These are phyloP conservation scores for Paradendryphiella salina DNA, from an alignment of 2,329 filamentous ascomycete species.

Conservation along the genomic window DNA sequence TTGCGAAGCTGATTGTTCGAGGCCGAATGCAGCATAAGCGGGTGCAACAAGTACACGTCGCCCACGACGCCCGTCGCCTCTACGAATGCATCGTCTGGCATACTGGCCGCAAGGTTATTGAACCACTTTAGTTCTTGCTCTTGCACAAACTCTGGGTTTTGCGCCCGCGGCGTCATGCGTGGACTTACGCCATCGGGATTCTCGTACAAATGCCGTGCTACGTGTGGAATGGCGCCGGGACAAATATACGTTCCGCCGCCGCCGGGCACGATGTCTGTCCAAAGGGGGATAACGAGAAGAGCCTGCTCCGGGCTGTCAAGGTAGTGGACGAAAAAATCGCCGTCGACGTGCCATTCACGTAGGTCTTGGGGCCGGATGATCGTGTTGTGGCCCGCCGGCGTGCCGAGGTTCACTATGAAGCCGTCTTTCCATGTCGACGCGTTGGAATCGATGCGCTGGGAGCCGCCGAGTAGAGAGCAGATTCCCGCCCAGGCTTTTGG, in stretches of 20 bases:
- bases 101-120: slow-evolving; percentile 45
- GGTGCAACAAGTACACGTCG: slow-evolving; percentile 63
- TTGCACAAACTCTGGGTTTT: slow-evolving; percentile 52
- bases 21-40: slow-evolving; percentile 63
- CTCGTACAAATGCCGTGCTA: slow-evolving; percentile 61
- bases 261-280: slow-evolving; percentile 62
- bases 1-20: slow-evolving; percentile 55
- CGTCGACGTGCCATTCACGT: slow-evolving; percentile 68
- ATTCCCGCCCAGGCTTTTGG: slow-evolving; percentile 69
- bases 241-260: slow-evolving; percentile 70
- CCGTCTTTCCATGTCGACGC: slow-evolving; percentile 65
- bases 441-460: slow-evolving; percentile 43
- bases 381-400: slow-evolving; percentile 53
- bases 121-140: slow-evolving; percentile 53
- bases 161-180: slow-evolving; percentile 61
- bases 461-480: slow-evolving; percentile 67
- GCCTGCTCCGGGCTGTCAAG: slow-evolving; percentile 72
- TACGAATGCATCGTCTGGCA: slow-evolving; percentile 52
- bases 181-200: slow-evolving; percentile 68
- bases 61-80: slow-evolving; percentile 60
- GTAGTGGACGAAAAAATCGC: slow-evolving; percentile 73
- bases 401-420: slow-evolving; percentile 71
- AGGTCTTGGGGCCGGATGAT: slow-evolving; percentile 58
- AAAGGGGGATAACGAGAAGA: slow-evolving; percentile 68
- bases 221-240: slow-evolving; percentile 59